These are phyloP conservation scores for Sarocladiaceae sp. DNA, from an alignment of 2,329 filamentous ascomycete genomes.

Conservation along the genomic window DNA sequence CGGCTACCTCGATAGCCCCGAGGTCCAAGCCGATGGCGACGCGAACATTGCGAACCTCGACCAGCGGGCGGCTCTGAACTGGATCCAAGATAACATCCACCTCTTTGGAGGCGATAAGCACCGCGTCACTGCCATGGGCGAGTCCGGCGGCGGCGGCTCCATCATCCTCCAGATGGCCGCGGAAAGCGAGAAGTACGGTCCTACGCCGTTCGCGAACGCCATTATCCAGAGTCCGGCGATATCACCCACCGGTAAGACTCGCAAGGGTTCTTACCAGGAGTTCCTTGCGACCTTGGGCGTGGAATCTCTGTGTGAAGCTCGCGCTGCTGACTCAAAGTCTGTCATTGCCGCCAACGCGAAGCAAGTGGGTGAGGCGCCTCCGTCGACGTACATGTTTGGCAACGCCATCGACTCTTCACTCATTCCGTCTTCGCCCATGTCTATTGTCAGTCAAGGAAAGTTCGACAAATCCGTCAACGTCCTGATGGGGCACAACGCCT, in stretches of 20 bases:
- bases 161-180: constrained; percentile 16
- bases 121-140: constrained; percentile 38
- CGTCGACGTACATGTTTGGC: constrained; percentile 9
- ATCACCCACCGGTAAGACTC: background rate
- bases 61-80: constrained; percentile 35
- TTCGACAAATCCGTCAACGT: constrained; percentile 12
- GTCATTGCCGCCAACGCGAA: constrained; percentile 12
- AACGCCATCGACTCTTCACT: constrained; percentile 8
- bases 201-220: background rate
- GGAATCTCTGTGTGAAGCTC: constrained; percentile 7
- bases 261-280: constrained; percentile 4
- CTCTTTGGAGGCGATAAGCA: constrained; percentile 37
- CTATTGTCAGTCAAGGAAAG: constrained; percentile 4
- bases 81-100: constrained; percentile 37
- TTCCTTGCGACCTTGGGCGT: constrained; percentile 12
- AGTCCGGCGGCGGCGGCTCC: constrained; percentile 37
- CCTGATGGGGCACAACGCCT: constrained; percentile 10
- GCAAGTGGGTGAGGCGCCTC: constrained; percentile 10
- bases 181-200: background rate
- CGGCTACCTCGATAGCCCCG: constrained; percentile 30
- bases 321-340: constrained; percentile 5
- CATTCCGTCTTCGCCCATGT: background rate
- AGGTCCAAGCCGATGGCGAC: constrained; percentile 25
- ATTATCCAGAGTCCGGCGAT: constrained; percentile 11
- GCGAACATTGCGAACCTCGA: constrained; percentile 32